phyloP scores from a whole-genome alignment of 495 filamentous ascomycete genomes.

The Rostrohypoxylon terebratum region DNA sequence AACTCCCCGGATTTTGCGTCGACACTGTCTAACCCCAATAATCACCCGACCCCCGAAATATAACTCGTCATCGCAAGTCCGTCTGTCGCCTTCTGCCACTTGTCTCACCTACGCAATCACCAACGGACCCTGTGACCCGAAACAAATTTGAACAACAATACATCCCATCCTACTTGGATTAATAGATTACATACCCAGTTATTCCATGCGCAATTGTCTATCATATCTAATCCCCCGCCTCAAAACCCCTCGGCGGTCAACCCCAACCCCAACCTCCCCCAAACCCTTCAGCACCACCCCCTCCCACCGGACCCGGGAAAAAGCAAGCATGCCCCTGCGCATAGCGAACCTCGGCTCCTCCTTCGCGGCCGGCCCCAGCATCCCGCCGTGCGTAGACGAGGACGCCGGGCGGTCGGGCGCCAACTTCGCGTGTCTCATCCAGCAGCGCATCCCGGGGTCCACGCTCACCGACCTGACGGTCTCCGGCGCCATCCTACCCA shows the following conservation, averaged over 20 bases:
- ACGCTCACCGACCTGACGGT: conserved; percentile 57
- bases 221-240: conserved; percentile 3
- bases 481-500: conserved; percentile 58
- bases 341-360: conserved; percentile 56
- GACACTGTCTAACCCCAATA: conserved; percentile 17
- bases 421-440: conserved; percentile 59
- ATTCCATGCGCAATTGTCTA: conserved; percentile 13
- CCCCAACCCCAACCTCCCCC: neutral
- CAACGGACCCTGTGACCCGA: neutral
- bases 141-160: neutral
- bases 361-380: conserved; percentile 61
- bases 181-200: neutral
- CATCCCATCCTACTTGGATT: neutral
- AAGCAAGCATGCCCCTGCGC: conserved; percentile 44
- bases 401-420: conserved; percentile 53
- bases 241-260: neutral
- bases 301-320: neutral
- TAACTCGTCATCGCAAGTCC: neutral
- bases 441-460: conserved; percentile 40
- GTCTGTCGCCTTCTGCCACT: neutral
- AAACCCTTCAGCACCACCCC: neutral
- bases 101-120: conserved; percentile 4
- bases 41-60: neutral
- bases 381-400: conserved; percentile 51
- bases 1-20: conserved; percentile 6